Evolutionary conservation across 768 basidiomycete genomes (phyloP), one percentile per base, ranked within the genome.

Genomic region (Coprinellus aureogranulatus): DNA sequence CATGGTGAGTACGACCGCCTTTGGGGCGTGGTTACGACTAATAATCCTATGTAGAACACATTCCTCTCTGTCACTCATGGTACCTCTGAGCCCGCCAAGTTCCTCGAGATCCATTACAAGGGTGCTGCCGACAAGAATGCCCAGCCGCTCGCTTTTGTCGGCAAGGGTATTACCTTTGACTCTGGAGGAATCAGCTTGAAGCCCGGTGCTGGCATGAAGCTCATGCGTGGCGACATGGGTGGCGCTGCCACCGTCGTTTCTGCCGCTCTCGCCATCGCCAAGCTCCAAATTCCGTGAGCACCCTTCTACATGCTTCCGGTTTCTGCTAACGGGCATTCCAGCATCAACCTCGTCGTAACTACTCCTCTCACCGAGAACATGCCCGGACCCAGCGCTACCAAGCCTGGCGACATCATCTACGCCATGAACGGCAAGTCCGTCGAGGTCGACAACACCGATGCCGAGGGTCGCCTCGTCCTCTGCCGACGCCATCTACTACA

Each of bases 111-210:
- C 55, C 87, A 89, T 71, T 95, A 95, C 80, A 86, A 87, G 30
- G 91, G 91, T 20, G 87, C 83, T 1, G 67, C 80, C 2, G 71
- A 78, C 55, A 75, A 78, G 60, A 72, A 79, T 50, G 84, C 75
- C 0, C 77, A 77, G 53, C 91, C 90, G 2, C 75, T 91, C 14
- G 87, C 84, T 2, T 78, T 92, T 59, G 90, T 94, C 34, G 92
- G 92, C 31, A 94, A 94, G 68, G 92, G 92, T 59, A 87, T 94
- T 67, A 93, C 92, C 16, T 95, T 94, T 61, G 92, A 95, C 70
- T 85, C 86, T 2, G 92, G 92, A 77, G 91, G 91, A 62, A 93
- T 93, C 70, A 89, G 87, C 58, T 73, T 95, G 70, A 94, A 94
- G 72, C 84, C 89, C n/a, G 67, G 79, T 31, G 78, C 79, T 31